A percentile compares a stretch with the other conserved stretches of the same genome.
These are phyloP conservation scores for Ceratocystis cacaofunesta DNA, from an alignment of 2,329 filamentous ascomycete species.

Conservation along the genomic window DNA sequence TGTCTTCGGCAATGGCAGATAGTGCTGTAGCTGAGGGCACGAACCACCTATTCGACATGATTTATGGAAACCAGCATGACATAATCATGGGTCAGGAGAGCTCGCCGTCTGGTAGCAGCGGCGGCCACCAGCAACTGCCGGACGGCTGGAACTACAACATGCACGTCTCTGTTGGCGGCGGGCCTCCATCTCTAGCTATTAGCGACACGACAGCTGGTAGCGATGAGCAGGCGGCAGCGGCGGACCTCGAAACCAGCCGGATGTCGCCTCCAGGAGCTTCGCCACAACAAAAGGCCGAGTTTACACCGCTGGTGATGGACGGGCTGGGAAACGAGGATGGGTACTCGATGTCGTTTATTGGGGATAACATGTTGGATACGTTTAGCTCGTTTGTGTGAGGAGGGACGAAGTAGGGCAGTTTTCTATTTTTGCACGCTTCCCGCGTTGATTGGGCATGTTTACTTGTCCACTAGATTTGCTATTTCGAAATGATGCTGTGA, in stretches of 20 bases:
- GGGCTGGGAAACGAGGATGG: not conserved
- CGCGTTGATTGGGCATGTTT: not conserved
- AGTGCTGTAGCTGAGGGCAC: slow-evolving; percentile 1
- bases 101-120: not conserved
- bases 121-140: not conserved
- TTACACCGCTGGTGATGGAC: not conserved
- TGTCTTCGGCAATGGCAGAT: not conserved
- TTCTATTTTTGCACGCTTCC: not conserved
- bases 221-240: not conserved
- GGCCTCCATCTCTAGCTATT: slow-evolving; percentile 6
- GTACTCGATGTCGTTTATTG: not conserved
- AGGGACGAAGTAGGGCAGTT: not conserved
- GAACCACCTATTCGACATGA: slow-evolving; percentile 8
- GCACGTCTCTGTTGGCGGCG: slow-evolving; percentile 7
- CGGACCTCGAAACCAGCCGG: not conserved
- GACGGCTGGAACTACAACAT: slow-evolving; percentile 9
- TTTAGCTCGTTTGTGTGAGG: not conserved
- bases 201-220: slow-evolving; percentile 4
- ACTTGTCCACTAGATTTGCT: not conserved
- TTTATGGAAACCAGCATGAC: slow-evolving; percentile 12
- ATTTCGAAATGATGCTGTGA: not conserved
- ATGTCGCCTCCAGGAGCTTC: not conserved
- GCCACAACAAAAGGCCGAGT: not conserved
- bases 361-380: not conserved
- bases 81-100: not conserved